A percentile compares a stretch with the other conserved stretches of the same genome.
Evolutionary conservation across 1,284 basidiomycete species (phyloP).

Genomic region (Leccinum fallax): DNA sequence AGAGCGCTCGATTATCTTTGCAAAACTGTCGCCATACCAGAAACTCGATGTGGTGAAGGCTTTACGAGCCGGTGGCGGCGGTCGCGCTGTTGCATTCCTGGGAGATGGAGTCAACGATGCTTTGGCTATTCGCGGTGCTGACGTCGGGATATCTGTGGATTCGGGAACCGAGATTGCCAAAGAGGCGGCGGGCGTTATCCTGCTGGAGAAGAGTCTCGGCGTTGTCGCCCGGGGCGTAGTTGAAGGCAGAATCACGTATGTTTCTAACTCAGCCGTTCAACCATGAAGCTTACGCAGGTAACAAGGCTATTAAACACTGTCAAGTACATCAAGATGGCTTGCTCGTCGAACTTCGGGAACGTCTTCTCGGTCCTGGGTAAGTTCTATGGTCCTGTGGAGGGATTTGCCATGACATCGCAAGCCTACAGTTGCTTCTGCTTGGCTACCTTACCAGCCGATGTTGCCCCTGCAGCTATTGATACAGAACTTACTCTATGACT

Average conservation of each 20-base stretch:
- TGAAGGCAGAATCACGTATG: conserved; percentile 37
- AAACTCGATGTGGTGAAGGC: conserved; percentile 38
- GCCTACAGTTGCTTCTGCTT: conserved; percentile 32
- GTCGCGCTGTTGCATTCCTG: conserved; percentile 36
- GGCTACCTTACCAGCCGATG: conserved; percentile 37
- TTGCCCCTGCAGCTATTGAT: conserved; percentile 31
- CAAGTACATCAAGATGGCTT: conserved; percentile 38
- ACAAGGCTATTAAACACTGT: conserved; percentile 34
- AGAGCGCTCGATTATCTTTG: conserved; percentile 36
- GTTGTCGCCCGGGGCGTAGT: conserved; percentile 36
- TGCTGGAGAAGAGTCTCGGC: conserved; percentile 66
- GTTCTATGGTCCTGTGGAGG: conserved; percentile 8
- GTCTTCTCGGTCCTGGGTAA: conserved; percentile 36
- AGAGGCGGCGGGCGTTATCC: conserved; percentile 95
- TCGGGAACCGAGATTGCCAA: conserved; percentile 98
- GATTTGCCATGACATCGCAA: conserved; percentile 5
- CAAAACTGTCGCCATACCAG: conserved; percentile 36
- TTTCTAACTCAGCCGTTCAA: not conserved
- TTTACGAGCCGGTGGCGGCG: conserved; percentile 26
- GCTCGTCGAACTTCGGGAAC: conserved; percentile 37
- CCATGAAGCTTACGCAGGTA: conserved; percentile 15
- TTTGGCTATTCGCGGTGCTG: conserved; percentile 54
- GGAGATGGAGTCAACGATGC: conserved; percentile 39
- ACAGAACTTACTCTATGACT: conserved; percentile 35
- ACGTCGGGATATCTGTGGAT: conserved; percentile 98